phyloP scores from a whole-genome alignment of 2,329 filamentous ascomycete genomes.

The Pyrenochaeta sp. region DNA sequence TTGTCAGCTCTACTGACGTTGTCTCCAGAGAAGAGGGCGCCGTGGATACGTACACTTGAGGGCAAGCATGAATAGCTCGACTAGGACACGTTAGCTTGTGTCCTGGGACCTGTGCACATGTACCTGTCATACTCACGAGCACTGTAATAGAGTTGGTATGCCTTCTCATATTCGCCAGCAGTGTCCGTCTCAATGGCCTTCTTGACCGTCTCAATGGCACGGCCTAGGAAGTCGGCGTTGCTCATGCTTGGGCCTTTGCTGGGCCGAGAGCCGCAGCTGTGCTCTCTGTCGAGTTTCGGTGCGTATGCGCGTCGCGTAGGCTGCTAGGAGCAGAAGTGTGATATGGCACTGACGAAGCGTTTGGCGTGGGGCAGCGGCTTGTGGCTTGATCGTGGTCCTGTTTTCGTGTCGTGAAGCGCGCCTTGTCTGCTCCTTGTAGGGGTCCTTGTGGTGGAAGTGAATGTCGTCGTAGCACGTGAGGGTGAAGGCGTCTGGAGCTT shows the following conservation, averaged over 20 bases:
- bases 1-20: conserved; percentile 21
- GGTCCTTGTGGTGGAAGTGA: neutral
- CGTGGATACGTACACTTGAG: conserved; percentile 73
- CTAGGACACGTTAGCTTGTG: conserved; percentile 47
- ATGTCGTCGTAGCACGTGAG: conserved; percentile 1
- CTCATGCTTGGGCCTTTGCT: conserved; percentile 70
- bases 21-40: neutral
- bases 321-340: conserved; percentile 6
- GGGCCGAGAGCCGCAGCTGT: conserved; percentile 11
- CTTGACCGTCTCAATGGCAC: conserved; percentile 95
- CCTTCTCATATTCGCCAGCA: conserved; percentile 94
- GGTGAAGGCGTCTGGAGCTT: neutral
- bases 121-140: conserved; percentile 56
- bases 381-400: neutral
- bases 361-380: conserved; percentile 7
- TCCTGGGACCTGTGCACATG: neutral
- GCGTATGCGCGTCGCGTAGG: conserved; percentile 17
- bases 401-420: neutral
- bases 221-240: conserved; percentile 94
- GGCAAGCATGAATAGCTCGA: conserved; percentile 98
- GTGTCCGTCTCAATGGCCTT: conserved; percentile 98
- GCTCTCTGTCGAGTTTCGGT: neutral
- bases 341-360: conserved; percentile 17
- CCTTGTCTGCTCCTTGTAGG: neutral
- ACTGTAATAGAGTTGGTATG: conserved; percentile 95